phyloP scores from a whole-genome alignment of 257 asterid genomes.

The Scutellaria baicalensis region DNA sequence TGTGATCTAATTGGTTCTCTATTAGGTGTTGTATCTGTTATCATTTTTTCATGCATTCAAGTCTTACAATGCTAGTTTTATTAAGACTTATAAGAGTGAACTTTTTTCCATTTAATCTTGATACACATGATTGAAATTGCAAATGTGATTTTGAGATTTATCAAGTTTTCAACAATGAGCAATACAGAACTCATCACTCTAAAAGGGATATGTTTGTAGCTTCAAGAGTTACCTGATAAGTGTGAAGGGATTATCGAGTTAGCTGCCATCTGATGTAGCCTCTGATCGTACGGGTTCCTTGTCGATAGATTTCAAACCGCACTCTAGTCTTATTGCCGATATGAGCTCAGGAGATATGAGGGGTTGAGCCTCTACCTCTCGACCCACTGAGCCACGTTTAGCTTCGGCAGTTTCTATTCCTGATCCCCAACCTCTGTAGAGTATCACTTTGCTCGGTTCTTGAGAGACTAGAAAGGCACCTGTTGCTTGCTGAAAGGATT shows the following conservation, averaged over 20 bases:
- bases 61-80: no score
- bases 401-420: constrained; percentile 26
- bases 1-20: no score
- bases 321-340: constrained; percentile 76
- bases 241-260: not conserved
- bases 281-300: constrained; percentile 9
- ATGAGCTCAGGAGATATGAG: constrained; percentile 69
- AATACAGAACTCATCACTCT: no score
- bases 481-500: constrained; percentile 67
- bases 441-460: constrained; percentile 93
- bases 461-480: constrained; percentile 86
- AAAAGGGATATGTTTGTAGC: not conserved
- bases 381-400: not conserved
- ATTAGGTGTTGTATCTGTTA: no score
- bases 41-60: no score
- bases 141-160: no score
- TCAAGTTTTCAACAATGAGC: no score
- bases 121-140: no score
- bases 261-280: not conserved
- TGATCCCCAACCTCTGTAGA: constrained; percentile 85
- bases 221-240: constrained; percentile 1
- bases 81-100: no score
- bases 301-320: constrained; percentile 42
- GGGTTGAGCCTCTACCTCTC: constrained; percentile 19
- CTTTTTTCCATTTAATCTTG: no score